Conservation (phyloP, 2,329 filamentous ascomycete genomes). For the Sporothrix brasiliensis region DNA sequence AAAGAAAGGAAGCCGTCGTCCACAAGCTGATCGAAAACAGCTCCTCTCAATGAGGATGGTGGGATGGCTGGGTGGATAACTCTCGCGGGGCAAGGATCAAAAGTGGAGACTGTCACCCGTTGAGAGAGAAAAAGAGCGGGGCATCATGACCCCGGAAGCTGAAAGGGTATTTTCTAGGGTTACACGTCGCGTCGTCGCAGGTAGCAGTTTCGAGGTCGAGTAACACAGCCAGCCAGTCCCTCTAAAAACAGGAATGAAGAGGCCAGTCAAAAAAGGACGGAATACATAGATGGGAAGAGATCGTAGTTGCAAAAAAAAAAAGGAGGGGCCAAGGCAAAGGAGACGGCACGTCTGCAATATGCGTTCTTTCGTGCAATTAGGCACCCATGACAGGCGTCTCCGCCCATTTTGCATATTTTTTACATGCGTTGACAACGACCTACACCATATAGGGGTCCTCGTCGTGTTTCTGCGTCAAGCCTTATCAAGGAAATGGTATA, state of each 20-base stretch:
- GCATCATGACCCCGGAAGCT: background rate
- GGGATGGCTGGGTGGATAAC: constrained; percentile 17
- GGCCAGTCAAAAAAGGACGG: background rate
- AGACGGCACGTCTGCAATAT: background rate
- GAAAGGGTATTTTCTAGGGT: background rate
- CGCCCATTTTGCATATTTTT: background rate
- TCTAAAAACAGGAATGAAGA: background rate
- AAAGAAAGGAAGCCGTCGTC: background rate
- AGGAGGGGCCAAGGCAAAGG: background rate
- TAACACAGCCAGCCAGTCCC: background rate
- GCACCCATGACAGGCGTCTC: background rate
- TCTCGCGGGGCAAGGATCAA: constrained; percentile 17
- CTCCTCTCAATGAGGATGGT: background rate
- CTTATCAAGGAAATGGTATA: constrained; percentile 2
- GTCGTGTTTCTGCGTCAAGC: background rate
- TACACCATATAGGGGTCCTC: background rate
- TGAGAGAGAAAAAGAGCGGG: background rate
- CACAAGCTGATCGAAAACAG: background rate
- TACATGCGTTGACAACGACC: background rate
- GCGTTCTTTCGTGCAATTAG: background rate
- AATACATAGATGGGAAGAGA: too few species aligned
- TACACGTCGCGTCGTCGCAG: background rate
- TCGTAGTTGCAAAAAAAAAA: background rate
- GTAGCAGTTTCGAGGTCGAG: background rate
- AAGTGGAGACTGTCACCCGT: constrained; percentile 13